phyloP scores from a whole-genome alignment of 2,329 filamentous ascomycete species.

The Cladosporium sp. region DNA sequence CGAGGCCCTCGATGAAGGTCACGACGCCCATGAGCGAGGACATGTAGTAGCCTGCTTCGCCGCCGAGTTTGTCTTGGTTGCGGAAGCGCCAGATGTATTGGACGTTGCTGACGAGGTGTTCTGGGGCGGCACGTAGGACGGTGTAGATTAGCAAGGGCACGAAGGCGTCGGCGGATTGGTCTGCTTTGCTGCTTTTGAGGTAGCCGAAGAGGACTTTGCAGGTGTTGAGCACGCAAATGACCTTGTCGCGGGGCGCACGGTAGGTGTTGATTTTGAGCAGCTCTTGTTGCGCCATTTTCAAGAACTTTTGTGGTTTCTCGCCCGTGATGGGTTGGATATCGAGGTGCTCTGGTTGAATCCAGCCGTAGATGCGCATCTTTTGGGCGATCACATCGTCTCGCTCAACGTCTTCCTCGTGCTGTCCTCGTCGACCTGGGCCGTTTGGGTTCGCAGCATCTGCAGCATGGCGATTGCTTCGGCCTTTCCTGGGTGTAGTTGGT shows the following conservation, averaged over 20 bases:
- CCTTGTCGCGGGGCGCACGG: slow-evolving; percentile 94
- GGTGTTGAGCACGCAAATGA: slow-evolving; percentile 96
- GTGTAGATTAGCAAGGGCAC: slow-evolving; percentile 95
- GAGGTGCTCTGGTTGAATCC: slow-evolving; percentile 89
- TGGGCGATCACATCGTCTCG: slow-evolving; percentile 93
- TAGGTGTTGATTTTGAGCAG: slow-evolving; percentile 96
- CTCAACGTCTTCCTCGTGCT: slow-evolving; percentile 98
- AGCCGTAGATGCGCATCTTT: slow-evolving; percentile 95
- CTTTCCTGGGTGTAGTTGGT: slow-evolving; percentile 67
- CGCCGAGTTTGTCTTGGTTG: slow-evolving; percentile 94
- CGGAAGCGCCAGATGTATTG: slow-evolving; percentile 97
- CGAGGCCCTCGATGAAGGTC: slow-evolving; percentile 94
- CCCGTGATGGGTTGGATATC: slow-evolving; percentile 79
- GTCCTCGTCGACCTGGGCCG: slow-evolving; percentile 83
- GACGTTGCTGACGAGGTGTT: slow-evolving; percentile 94
- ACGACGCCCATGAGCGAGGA: slow-evolving; percentile 94
- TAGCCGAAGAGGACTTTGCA: slow-evolving; percentile 99
- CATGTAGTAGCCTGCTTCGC: slow-evolving; percentile 97
- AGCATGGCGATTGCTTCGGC: slow-evolving; percentile 58
- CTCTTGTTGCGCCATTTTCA: slow-evolving; percentile 89
- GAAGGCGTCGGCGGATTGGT: slow-evolving; percentile 95
- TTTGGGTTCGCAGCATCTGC: slow-evolving; percentile 45
- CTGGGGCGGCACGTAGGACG: slow-evolving; percentile 89
- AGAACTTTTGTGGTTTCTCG: slow-evolving; percentile 83
- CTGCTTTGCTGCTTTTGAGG: slow-evolving; percentile 85